These are phyloP conservation scores for Aphanomyces cochlioides DNA, from an alignment of 352 stramenopile genomes.

Conservation along the genomic window DNA sequence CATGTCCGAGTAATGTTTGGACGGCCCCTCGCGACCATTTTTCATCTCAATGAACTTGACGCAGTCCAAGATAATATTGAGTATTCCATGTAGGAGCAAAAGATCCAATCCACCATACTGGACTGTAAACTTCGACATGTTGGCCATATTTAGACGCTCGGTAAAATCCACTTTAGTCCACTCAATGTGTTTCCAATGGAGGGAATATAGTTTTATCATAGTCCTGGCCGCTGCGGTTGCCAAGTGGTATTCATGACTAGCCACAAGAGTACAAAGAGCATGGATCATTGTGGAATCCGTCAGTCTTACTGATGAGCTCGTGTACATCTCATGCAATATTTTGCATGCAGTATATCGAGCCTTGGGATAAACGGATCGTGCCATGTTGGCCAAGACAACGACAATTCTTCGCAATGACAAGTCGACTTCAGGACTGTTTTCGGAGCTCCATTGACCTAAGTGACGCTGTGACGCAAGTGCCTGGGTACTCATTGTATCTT, in stretches of 20 bases:
- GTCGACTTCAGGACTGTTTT: background rate
- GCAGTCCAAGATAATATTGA: background rate
- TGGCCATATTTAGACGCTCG: conserved; percentile 10
- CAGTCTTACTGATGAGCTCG: background rate
- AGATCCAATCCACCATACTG: background rate
- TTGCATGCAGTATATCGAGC: background rate
- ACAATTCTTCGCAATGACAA: background rate
- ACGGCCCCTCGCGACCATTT: background rate
- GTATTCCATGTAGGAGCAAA: background rate
- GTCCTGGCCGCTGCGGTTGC: background rate
- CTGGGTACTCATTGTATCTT: conserved; percentile 3
- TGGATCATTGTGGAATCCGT: conserved; percentile 11
- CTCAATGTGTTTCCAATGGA: conserved; percentile 4
- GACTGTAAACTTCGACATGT: background rate
- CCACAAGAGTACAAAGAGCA: conserved; percentile 1
- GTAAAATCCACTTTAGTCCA: background rate
- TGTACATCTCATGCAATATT: conserved; percentile 25
- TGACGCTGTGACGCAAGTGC: too few species aligned
- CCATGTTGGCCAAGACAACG: background rate
- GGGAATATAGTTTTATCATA: background rate
- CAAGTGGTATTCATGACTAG: background rate
- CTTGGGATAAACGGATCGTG: conserved; percentile 9
- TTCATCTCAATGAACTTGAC: background rate
- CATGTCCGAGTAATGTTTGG: background rate
- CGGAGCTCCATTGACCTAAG: background rate